Conservation (phyloP, 2,329 filamentous ascomycete genomes). For the Botrytis paeoniae region DNA sequence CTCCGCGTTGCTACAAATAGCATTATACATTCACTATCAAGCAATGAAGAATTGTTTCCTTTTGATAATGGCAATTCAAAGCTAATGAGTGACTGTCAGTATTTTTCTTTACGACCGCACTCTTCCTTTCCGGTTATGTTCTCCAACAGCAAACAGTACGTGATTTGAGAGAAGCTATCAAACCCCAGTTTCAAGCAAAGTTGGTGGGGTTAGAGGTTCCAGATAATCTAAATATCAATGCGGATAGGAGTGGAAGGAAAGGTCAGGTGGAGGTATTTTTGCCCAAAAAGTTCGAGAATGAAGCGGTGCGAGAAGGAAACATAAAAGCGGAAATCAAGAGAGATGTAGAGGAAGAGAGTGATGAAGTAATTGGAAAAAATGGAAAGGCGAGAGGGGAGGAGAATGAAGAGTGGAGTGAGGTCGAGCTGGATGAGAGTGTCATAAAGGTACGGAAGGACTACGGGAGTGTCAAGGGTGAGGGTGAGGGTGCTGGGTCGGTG, state of each 20-base stretch:
- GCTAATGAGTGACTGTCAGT: constrained; percentile 47
- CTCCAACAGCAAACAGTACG: constrained; percentile 83
- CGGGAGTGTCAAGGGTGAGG: neutral
- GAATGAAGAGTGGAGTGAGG: neutral
- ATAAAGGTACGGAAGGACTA: neutral
- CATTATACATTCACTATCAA: neutral
- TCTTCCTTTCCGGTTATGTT: constrained; percentile 85
- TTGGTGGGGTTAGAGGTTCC: constrained; percentile 19
- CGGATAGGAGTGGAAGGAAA: constrained; percentile 12
- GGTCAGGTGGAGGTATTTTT: constrained; percentile 25
- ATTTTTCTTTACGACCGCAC: constrained; percentile 71
- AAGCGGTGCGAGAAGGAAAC: neutral
- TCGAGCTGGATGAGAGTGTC: neutral
- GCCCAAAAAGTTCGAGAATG: constrained; percentile 23
- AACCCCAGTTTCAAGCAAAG: constrained; percentile 31
- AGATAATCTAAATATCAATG: constrained; percentile 1
- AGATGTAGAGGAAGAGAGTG: neutral
- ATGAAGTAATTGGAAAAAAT: neutral
- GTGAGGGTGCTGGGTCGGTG: constrained; percentile 42
- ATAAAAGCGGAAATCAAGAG: neutral
- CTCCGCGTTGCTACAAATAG: constrained; percentile 16
- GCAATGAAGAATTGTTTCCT: no score
- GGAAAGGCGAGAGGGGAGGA: neutral
- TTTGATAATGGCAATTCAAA: constrained; percentile 17
- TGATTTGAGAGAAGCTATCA: constrained; percentile 70